Percentiles rank a stretch among this genome's conserved stretches.
These are phyloP conservation scores for Aristolochia fimbriata DNA, from an alignment of 164 flowering plant genomes.

Conservation along the genomic window DNA sequence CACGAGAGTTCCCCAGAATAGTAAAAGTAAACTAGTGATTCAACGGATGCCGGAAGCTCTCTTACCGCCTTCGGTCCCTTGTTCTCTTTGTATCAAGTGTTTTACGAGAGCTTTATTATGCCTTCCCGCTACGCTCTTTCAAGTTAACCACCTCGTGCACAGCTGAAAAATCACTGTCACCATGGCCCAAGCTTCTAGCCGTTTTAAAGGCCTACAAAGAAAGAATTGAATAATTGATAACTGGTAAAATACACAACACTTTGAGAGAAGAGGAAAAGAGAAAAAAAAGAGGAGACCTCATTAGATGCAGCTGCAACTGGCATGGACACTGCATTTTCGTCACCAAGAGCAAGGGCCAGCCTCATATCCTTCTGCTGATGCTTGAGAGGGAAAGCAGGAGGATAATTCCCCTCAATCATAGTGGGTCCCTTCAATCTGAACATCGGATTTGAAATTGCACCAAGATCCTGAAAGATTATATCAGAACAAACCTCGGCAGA, in stretches of 20 bases:
- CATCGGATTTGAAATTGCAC: constrained; percentile 80
- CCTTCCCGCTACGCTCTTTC: not conserved
- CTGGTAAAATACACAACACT: not conserved
- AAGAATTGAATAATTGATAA: not conserved
- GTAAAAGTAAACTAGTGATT: too few relatives aligned
- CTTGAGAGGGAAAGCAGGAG: constrained; percentile 91
- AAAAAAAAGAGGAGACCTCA: constrained; percentile 49
- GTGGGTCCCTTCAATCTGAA: constrained; percentile 79
- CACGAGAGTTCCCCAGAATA: too few relatives aligned
- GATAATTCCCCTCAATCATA: constrained; percentile 50
- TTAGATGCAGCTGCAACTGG: constrained; percentile 95
- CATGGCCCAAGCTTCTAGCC: constrained; percentile 77
- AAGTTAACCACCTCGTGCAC: constrained; percentile 52
- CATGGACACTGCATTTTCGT: constrained; percentile 86
- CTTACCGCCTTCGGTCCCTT: too few relatives aligned
- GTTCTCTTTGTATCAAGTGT: too few relatives aligned
- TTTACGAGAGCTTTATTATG: not conserved
- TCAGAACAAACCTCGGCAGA: not conserved
- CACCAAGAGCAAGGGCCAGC: constrained; percentile 94
- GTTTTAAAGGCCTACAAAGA: constrained; percentile 66
- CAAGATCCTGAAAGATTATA: constrained; percentile 55
- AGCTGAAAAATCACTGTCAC: constrained; percentile 90
- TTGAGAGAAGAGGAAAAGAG: not conserved
- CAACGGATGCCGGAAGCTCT: too few relatives aligned
- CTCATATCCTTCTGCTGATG: constrained; percentile 99